Percentiles rank a stretch among this genome's conserved stretches.
Conservation (phyloP, 805 yeast species). For the Candida incommunis region DNA sequence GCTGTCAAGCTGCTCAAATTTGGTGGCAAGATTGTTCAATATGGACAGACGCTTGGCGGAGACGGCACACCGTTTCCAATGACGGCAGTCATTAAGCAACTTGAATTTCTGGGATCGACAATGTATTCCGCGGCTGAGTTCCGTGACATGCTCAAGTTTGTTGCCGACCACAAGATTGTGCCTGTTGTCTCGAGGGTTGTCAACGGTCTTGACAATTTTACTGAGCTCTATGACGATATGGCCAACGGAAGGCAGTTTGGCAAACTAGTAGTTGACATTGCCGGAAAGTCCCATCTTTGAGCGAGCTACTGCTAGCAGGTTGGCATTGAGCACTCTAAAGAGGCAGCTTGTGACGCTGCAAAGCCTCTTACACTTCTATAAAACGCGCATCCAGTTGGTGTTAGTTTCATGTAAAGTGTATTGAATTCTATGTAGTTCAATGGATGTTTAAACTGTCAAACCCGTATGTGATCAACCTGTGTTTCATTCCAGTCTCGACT, state of each 20-base stretch:
- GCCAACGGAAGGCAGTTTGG: slow-evolving; percentile 1
- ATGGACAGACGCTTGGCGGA: slow-evolving; percentile 11
- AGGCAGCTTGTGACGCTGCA: no score
- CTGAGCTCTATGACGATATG: slow-evolving; percentile 6
- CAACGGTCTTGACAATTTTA: slow-evolving; percentile 6
- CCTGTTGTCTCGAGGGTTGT: slow-evolving; percentile 7
- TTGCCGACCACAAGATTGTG: slow-evolving; percentile 3
- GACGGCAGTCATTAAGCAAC: slow-evolving; percentile 9
- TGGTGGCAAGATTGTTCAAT: slow-evolving; percentile 9
- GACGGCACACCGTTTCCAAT: slow-evolving; percentile 7
- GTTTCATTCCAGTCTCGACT: no score
- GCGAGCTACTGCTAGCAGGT: no score
- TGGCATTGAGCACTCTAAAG: no score
- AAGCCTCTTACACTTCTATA: no score
- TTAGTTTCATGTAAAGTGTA: no score
- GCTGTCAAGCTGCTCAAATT: slow-evolving; percentile 3
- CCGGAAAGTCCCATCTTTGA: background rate
- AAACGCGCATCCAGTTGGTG: no score
- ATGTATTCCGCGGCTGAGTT: slow-evolving; percentile 7
- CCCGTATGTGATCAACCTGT: no score
- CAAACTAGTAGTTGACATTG: background rate
- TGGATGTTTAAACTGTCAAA: no score
- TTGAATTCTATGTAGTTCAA: no score
- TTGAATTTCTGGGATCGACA: slow-evolving; percentile 9
- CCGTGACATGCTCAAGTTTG: slow-evolving; percentile 5